Percentiles rank a stretch among this genome's conserved stretches.
Conservation (phyloP, 2,329 filamentous ascomycete genomes). For the Colletotrichum sidae region DNA sequence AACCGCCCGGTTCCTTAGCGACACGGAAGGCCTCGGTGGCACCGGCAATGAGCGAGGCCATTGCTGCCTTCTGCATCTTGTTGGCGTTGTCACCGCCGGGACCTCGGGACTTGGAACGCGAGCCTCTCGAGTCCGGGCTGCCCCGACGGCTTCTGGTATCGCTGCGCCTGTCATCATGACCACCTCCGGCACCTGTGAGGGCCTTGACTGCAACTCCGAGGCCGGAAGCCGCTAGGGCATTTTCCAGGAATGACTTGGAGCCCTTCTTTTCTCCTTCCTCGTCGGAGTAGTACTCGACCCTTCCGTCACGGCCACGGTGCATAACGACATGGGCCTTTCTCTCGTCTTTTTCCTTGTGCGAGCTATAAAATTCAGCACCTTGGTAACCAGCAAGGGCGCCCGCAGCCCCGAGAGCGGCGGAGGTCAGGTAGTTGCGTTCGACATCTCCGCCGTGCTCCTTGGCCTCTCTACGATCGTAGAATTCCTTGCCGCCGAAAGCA, state of each 20-base stretch:
- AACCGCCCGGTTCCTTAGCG: constrained; percentile 87
- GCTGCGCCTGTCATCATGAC: constrained; percentile 54
- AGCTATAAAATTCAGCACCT: constrained; percentile 72
- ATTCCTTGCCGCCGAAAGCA: constrained; percentile 74
- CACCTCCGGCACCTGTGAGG: constrained; percentile 62
- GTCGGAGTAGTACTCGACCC: constrained; percentile 69
- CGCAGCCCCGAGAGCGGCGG: constrained; percentile 71
- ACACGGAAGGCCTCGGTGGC: constrained; percentile 93
- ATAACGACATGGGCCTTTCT: constrained; percentile 65
- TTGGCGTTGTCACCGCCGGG: constrained; percentile 58
- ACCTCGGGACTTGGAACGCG: constrained; percentile 65
- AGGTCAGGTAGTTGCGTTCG: constrained; percentile 69
- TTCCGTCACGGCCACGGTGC: constrained; percentile 66
- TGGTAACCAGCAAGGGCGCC: constrained; percentile 74
- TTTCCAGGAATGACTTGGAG: constrained; percentile 73
- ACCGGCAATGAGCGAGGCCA: constrained; percentile 89
- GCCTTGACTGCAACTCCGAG: constrained; percentile 72
- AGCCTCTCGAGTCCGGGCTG: constrained; percentile 52
- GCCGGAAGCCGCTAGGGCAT: constrained; percentile 70
- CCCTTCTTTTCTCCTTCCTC: constrained; percentile 69
- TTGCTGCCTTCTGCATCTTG: constrained; percentile 87
- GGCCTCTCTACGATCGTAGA: constrained; percentile 72
- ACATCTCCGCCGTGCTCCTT: constrained; percentile 61
- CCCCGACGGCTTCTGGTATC: constrained; percentile 50
- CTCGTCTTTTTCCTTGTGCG: constrained; percentile 66